Evolutionary conservation across 495 filamentous ascomycete species (phyloP).

Genomic region (Lophiostoma macrostomum): DNA sequence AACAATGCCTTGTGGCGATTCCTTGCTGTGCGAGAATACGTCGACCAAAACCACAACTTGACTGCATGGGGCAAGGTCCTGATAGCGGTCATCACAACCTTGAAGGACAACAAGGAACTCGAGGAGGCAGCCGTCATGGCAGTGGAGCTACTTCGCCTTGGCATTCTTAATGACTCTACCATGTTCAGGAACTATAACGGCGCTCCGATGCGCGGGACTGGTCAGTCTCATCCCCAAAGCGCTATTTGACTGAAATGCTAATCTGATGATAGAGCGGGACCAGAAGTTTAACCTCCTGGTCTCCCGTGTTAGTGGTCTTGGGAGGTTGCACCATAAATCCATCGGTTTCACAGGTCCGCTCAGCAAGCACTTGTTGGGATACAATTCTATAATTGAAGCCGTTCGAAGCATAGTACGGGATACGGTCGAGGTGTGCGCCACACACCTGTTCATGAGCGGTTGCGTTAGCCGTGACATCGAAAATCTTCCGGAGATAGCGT

Average conservation of each 20-base stretch:
- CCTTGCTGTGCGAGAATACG: slow-evolving; percentile 81
- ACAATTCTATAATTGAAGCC: slow-evolving; percentile 75
- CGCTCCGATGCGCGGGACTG: slow-evolving; percentile 32
- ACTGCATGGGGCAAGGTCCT: slow-evolving; percentile 83
- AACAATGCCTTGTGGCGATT: slow-evolving; percentile 82
- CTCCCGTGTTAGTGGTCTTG: slow-evolving; percentile 77
- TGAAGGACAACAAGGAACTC: slow-evolving; percentile 47
- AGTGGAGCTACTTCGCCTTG: slow-evolving; percentile 30
- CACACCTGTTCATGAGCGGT: slow-evolving; percentile 75
- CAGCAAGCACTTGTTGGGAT: slow-evolving; percentile 82
- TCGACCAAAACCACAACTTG: slow-evolving; percentile 74
- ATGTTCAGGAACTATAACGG: slow-evolving; percentile 48
- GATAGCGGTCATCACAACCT: slow-evolving; percentile 59
- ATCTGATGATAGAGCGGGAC: slow-evolving; percentile 16
- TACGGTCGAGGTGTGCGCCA: slow-evolving; percentile 73
- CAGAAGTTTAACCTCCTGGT: slow-evolving; percentile 63
- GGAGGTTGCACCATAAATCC: slow-evolving; percentile 72
- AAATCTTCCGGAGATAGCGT: slow-evolving; percentile 67
- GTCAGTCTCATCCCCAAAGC: slow-evolving; percentile 38
- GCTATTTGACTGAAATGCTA: slow-evolving; percentile 1
- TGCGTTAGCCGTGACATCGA: slow-evolving; percentile 68
- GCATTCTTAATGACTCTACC: slow-evolving; percentile 56
- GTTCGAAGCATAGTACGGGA: slow-evolving; percentile 76
- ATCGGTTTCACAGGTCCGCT: slow-evolving; percentile 95
- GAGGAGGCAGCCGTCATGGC: slow-evolving; percentile 38